These are phyloP conservation scores for Xylariaceae sp. DNA, from an alignment of 2,329 filamentous ascomycete genomes.

Conservation along the genomic window DNA sequence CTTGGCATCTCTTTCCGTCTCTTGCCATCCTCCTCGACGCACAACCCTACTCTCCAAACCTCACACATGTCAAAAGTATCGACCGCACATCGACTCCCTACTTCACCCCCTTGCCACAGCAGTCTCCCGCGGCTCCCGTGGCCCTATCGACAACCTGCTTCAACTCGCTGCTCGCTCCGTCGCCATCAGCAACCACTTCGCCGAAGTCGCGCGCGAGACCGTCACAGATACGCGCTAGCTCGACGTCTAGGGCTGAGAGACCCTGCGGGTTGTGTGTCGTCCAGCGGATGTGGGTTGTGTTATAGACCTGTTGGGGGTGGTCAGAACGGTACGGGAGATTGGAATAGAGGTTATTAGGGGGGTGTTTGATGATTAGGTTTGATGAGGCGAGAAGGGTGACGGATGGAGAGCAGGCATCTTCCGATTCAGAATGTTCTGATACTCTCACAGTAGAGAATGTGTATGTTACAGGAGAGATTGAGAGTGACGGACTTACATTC, in stretches of 20 bases:
- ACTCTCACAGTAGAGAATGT: no score
- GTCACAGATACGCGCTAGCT: conserved; percentile 61
- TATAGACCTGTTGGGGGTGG: conserved; percentile 61
- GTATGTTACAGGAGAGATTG: background rate
- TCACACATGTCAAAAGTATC: no score
- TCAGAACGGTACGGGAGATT: no score
- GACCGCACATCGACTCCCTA: no score
- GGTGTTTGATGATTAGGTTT: no score
- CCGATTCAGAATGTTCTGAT: no score
- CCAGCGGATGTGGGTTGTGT: conserved; percentile 67
- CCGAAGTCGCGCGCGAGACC: conserved; percentile 51
- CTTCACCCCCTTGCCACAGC: conserved; percentile 45
- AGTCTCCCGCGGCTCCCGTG: conserved; percentile 44
- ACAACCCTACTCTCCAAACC: no score
- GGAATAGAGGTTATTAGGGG: conserved; percentile 6
- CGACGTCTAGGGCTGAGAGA: conserved; percentile 59
- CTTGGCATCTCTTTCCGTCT: background rate
- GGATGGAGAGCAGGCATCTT: background rate
- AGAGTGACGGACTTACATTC: conserved; percentile 46
- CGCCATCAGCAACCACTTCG: conserved; percentile 37
- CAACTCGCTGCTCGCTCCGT: conserved; percentile 22
- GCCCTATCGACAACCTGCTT: conserved; percentile 44
- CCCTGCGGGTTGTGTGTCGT: conserved; percentile 66
- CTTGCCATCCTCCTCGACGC: background rate
- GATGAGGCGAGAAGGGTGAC: background rate